These are phyloP conservation scores for Aechmea fasciata DNA, from an alignment of 176 grass and related monocot species.

Conservation along the genomic window DNA sequence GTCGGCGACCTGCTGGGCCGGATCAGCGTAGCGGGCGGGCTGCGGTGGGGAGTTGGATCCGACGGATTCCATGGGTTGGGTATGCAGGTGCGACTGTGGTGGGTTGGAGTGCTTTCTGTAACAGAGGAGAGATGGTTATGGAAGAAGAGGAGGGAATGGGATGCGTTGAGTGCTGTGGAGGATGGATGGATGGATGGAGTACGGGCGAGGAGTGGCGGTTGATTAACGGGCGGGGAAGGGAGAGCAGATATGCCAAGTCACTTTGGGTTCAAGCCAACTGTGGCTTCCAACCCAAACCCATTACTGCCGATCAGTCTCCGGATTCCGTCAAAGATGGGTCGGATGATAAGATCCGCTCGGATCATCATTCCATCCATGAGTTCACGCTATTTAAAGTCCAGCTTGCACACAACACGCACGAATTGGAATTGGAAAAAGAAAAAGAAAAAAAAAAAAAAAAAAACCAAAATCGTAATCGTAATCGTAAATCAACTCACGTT, in stretches of 20 bases:
- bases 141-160: constrained; percentile 10
- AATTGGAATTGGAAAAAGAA: too few relatives aligned
- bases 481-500: too few relatives aligned
- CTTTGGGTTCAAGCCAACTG: constrained; percentile 13
- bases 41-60: constrained; percentile 23
- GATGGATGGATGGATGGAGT: not conserved
- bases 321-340: too few relatives aligned
- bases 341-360: too few relatives aligned
- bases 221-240: too few relatives aligned
- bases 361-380: too few relatives aligned
- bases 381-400: too few relatives aligned
- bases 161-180: not conserved
- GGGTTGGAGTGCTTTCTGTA: constrained; percentile 8
- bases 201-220: not conserved
- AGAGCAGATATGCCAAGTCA: not conserved
- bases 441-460: too few relatives aligned
- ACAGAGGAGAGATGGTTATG: constrained; percentile 11
- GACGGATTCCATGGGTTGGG: constrained; percentile 21
- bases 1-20: constrained; percentile 17
- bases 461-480: too few relatives aligned
- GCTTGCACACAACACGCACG: too few relatives aligned
- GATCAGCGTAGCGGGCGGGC: not conserved
- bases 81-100: not conserved
- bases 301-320: not conserved
- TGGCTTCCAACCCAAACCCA: not conserved